Percentiles rank a stretch among this genome's conserved stretches.
These are phyloP conservation scores for Globisporangium canariense DNA, from an alignment of 352 stramenopile genomes.

Conservation along the genomic window DNA sequence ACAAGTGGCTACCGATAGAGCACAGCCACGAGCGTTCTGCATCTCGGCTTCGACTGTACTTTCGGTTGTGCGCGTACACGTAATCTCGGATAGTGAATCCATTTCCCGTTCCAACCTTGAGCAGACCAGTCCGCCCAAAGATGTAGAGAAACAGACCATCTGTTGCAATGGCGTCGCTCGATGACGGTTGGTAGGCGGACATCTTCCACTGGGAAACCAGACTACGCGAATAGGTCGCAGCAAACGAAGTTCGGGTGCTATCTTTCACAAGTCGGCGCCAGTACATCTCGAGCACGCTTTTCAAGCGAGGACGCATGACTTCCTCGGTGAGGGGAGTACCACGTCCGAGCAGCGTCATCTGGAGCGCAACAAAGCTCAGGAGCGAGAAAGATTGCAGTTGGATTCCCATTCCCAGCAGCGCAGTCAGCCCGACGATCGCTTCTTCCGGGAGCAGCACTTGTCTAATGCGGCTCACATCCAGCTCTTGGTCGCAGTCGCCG, in stretches of 20 bases:
- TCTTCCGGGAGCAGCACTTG: constrained; percentile 19
- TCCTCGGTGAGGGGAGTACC: constrained; percentile 13
- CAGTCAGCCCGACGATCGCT: constrained; percentile 30
- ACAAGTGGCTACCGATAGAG: constrained; percentile 54
- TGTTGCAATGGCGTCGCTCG: constrained; percentile 67
- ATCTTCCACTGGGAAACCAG: constrained; percentile 69
- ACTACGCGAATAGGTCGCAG: constrained; percentile 50
- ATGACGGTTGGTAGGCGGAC: constrained; percentile 52
- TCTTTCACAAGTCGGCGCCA: constrained; percentile 28
- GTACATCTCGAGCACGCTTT: constrained; percentile 27
- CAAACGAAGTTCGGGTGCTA: constrained; percentile 22
- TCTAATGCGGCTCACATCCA: background rate
- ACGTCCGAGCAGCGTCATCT: constrained; percentile 27
- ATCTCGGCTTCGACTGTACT: constrained; percentile 52
- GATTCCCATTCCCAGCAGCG: constrained; percentile 47
- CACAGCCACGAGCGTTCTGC: constrained; percentile 78
- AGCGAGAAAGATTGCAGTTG: constrained; percentile 69
- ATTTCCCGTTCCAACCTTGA: constrained; percentile 73
- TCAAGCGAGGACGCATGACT: constrained; percentile 20
- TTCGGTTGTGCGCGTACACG: constrained; percentile 63
- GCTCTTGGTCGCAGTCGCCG: constrained; percentile 1
- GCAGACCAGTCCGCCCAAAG: constrained; percentile 50
- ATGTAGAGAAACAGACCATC: constrained; percentile 72
- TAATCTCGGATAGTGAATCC: constrained; percentile 62
- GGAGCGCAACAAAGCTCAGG: constrained; percentile 35